Base-by-base conservation (phyloP, 805 yeast species). In the Candida ponderosae region DNA sequence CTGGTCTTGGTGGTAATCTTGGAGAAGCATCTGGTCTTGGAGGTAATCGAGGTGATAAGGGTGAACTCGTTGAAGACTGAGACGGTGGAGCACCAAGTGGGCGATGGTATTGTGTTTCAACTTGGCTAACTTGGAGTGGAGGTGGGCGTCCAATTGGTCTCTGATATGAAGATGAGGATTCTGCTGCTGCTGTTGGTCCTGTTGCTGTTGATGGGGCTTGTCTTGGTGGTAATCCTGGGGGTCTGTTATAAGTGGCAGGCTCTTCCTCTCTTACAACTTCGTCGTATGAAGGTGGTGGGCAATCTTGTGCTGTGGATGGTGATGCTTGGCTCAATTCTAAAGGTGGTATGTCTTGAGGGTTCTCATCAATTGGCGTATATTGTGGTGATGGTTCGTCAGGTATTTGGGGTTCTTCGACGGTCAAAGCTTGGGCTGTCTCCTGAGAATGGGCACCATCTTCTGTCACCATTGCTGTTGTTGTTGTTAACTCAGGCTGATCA, bases 181-280 rank as follows among this genome's bases (percentile, higher is more conserved):
- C 20, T 20, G 15, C 19, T 32, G 35, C 29, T 17, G 29, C 8
- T 17, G 35, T 27, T 16, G 35, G 35, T 7, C 23, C n/a, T 10
- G 8, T n/a, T 11, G 29, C 20, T n/a, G 33, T 14, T 8, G 26
- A 4, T 10, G n/a, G n/a, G n/a, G n/a, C n/a, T 16, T 15, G 18
- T 17, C 23, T 30, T 2, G 21, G 34, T 18, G 34, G 34, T n/a
- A 23, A 13, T 4, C 14, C 18, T 17, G 33, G 18, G 5, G 39
- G 34, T 24, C 40, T 29, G 4, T 24, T 19, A 17, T 38, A 34
- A 17, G 31, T 23, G 18, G 13, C 23, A 21, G n/a, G n/a, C n/a
- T 9, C 23, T 24, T 24, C 27, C 9, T 6, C n/a, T 11, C n/a
- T 13, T 11, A 24, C 13, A 6, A 24, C 27, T 24, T 24, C 27